Conservation (phyloP, 768 basidiomycete species). For the Suillus plorans region DNA sequence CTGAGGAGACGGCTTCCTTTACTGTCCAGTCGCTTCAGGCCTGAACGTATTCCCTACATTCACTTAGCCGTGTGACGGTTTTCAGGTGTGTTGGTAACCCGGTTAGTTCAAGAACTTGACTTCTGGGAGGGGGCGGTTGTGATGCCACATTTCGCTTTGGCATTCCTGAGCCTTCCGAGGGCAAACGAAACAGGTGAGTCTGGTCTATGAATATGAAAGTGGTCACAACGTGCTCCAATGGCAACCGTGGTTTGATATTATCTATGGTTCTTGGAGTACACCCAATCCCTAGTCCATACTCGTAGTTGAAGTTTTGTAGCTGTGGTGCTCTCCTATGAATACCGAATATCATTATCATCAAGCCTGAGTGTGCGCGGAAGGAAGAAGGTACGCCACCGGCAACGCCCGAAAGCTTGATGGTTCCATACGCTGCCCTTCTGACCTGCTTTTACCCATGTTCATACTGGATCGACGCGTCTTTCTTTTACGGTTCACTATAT, state of each 20-base stretch:
- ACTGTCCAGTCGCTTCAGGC: not conserved
- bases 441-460: not conserved
- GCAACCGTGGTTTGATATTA: too few species aligned
- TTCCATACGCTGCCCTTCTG: not conserved
- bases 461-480: not conserved
- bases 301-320: too few species aligned
- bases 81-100: not conserved
- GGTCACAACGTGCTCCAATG: too few species aligned
- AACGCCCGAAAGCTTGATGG: not conserved
- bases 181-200: too few species aligned
- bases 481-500: not conserved
- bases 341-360: too few species aligned
- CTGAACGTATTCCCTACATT: not conserved
- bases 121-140: not conserved
- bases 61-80: not conserved
- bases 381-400: not conserved
- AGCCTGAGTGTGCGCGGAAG: too few species aligned
- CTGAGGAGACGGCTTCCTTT: not conserved
- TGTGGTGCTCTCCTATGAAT: too few species aligned
- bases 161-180: too few species aligned
- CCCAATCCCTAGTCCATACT: too few species aligned
- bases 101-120: not conserved
- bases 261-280: too few species aligned
- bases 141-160: too few species aligned
- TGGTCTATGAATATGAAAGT: too few species aligned